Conservation (phyloP, 495 filamentous ascomycete genomes). For the Ascobolus immersus region DNA sequence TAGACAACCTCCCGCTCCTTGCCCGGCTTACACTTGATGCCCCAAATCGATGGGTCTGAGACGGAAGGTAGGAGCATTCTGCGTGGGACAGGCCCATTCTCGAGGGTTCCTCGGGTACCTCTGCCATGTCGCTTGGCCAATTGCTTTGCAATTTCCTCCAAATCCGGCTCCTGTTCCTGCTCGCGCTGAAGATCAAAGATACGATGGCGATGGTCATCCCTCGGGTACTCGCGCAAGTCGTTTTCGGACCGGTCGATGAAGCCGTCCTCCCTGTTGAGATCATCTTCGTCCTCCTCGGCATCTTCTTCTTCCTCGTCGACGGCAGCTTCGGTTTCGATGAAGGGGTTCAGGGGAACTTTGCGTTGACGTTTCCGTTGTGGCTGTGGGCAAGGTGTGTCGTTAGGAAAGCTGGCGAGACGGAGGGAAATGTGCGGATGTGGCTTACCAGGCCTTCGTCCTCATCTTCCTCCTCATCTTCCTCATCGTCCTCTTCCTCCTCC, state of each 20-base stretch:
- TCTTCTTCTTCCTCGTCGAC: slow-evolving; percentile 87
- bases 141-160: slow-evolving; percentile 72
- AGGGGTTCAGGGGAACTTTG: slow-evolving; percentile 41
- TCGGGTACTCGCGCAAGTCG: slow-evolving; percentile 23
- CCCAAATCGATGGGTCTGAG: slow-evolving; percentile 90
- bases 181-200: slow-evolving; percentile 84
- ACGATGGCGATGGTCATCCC: slow-evolving; percentile 75
- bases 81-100: slow-evolving; percentile 50
- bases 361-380: slow-evolving; percentile 38
- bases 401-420: slow-evolving; percentile 3
- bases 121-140: slow-evolving; percentile 64
- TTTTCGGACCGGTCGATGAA: slow-evolving; percentile 66
- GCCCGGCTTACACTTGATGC: slow-evolving; percentile 69
- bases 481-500: slow-evolving; percentile 26
- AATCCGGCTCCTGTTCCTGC: slow-evolving; percentile 43
- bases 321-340: slow-evolving; percentile 90
- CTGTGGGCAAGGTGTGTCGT: slow-evolving; percentile 5
- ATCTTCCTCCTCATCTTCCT: slow-evolving; percentile 23
- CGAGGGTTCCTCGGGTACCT: slow-evolving; percentile 21
- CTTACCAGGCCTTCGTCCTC: slow-evolving; percentile 26
- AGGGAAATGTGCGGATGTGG: neutral
- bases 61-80: slow-evolving; percentile 75
- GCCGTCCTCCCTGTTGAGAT: slow-evolving; percentile 54
- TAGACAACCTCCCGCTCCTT: slow-evolving; percentile 83
- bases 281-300: slow-evolving; percentile 61